These are phyloP conservation scores for Madurella fahalii DNA, from an alignment of 2,329 filamentous ascomycete species.

Conservation along the genomic window DNA sequence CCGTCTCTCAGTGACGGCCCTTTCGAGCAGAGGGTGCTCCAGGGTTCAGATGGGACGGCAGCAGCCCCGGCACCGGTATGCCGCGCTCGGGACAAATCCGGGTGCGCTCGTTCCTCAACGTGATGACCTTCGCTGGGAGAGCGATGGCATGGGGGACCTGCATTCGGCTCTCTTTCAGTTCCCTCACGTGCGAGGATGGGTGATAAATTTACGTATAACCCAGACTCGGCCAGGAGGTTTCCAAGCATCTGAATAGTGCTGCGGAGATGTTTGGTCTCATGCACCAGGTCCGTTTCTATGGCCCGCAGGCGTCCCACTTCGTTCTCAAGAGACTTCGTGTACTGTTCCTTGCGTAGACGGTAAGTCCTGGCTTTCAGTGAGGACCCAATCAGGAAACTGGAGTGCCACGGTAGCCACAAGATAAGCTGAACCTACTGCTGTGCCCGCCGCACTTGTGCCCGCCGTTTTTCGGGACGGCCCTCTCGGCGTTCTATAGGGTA, in stretches of 20 bases:
- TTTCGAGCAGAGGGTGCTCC: too few relatives aligned
- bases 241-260: conserved; percentile 14
- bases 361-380: conserved; percentile 23
- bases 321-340: conserved; percentile 28
- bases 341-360: conserved; percentile 30
- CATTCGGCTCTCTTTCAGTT: too few relatives aligned
- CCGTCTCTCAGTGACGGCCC: too few relatives aligned
- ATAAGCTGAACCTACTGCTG: conserved; percentile 24
- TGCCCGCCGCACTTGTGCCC: conserved; percentile 29
- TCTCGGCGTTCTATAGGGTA: conserved; percentile 22
- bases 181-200: too few relatives aligned
- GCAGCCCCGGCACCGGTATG: too few relatives aligned
- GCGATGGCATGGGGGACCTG: too few relatives aligned
- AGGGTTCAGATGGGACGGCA: too few relatives aligned
- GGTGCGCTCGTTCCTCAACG: too few relatives aligned
- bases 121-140: too few relatives aligned
- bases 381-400: not conserved
- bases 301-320: conserved; percentile 22
- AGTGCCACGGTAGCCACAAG: not conserved
- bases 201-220: too few relatives aligned
- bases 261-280: conserved; percentile 20
- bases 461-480: conserved; percentile 26
- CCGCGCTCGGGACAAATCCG: too few relatives aligned
- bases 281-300: conserved; percentile 23
- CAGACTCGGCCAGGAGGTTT: too few relatives aligned